phyloP scores from a whole-genome alignment of 2,329 filamentous ascomycete species.

The Claviceps sorghi region DNA sequence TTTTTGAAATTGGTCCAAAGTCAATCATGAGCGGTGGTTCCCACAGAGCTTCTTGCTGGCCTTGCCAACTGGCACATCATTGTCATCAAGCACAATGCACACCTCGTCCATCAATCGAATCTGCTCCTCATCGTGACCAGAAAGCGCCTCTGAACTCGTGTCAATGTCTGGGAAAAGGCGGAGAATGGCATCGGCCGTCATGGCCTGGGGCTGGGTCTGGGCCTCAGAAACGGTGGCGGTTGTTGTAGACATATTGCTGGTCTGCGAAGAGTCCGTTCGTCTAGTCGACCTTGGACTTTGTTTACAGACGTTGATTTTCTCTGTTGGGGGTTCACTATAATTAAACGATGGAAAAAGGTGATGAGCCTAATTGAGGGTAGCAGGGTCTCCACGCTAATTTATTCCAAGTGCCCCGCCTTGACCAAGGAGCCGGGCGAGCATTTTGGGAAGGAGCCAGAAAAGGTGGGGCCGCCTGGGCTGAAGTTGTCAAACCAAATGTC shows the following conservation, averaged over 20 bases:
- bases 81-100: slow-evolving; percentile 88
- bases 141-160: slow-evolving; percentile 58
- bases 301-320: background rate
- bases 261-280: background rate
- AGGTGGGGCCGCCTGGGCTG: background rate
- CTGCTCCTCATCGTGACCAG: slow-evolving; percentile 93
- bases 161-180: slow-evolving; percentile 76
- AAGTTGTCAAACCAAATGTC: background rate
- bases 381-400: background rate
- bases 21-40: slow-evolving; percentile 19
- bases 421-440: background rate
- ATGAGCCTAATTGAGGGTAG: background rate
- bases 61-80: slow-evolving; percentile 86
- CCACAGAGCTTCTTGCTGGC: slow-evolving; percentile 95
- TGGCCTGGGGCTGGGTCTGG: slow-evolving; percentile 43
- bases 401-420: background rate
- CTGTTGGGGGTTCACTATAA: background rate
- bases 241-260: slow-evolving; percentile 16
- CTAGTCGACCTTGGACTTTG: background rate
- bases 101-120: slow-evolving; percentile 97
- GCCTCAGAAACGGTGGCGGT: slow-evolving; percentile 26
- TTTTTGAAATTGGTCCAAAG: background rate
- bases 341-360: background rate
- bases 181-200: slow-evolving; percentile 76
- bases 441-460: background rate